A percentile compares a stretch with the other conserved stretches of the same genome.
Conservation (phyloP, 2,329 filamentous ascomycete genomes). For the Neophaeococcomyces mojaviensis region DNA sequence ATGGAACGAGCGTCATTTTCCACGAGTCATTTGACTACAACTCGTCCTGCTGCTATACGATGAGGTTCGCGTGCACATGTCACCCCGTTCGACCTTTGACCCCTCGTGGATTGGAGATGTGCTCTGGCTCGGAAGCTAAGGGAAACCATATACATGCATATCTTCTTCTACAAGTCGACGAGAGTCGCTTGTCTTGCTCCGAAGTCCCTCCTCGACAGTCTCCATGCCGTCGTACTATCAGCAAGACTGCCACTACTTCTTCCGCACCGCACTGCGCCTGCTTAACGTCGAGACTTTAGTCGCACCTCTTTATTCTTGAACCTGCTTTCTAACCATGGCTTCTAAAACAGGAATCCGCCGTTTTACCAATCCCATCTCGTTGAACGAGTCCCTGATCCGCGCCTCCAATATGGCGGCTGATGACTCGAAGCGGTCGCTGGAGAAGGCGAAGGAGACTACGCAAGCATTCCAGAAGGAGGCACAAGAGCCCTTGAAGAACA, state of each 20-base stretch:
- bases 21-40: not conserved
- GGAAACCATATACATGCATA: too few species aligned
- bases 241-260: conserved; percentile 89
- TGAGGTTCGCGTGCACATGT: too few species aligned
- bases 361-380: conserved; percentile 63
- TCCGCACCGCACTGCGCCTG: conserved; percentile 79
- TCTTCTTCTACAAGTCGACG: not conserved
- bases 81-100: too few species aligned
- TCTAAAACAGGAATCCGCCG: conserved; percentile 54
- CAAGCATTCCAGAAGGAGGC: conserved; percentile 39
- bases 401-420: conserved; percentile 24
- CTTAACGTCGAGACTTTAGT: conserved; percentile 73
- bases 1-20: not conserved
- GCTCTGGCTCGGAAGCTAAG: too few species aligned
- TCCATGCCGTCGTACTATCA: conserved; percentile 71
- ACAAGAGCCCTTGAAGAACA: conserved; percentile 40
- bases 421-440: conserved; percentile 21
- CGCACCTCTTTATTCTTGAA: conserved; percentile 66
- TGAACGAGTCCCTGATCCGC: conserved; percentile 59
- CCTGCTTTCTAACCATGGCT: conserved; percentile 44
- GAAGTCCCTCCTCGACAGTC: not conserved
- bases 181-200: not conserved
- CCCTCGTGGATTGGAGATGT: not conserved
- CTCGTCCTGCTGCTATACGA: too few species aligned
- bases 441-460: conserved; percentile 20